These are phyloP conservation scores for Didymella exigua DNA, from an alignment of 2,329 filamentous ascomycete genomes.

Conservation along the genomic window DNA sequence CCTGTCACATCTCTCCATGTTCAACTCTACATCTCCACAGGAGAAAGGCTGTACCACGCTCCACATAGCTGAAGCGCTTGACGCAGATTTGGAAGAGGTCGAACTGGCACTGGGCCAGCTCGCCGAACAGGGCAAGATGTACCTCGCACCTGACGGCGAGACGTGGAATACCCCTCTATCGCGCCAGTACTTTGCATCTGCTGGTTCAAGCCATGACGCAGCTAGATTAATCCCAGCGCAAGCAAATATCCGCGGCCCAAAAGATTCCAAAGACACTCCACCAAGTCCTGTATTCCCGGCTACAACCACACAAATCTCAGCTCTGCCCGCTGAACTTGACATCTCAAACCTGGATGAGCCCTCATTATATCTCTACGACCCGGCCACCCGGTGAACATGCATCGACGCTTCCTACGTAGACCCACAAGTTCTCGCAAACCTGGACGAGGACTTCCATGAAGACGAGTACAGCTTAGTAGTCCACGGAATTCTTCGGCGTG, in stretches of 20 bases:
- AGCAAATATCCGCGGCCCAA: conserved; percentile 2
- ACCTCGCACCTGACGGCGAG: conserved; percentile 1
- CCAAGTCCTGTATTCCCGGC: conserved; percentile 4
- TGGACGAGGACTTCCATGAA: conserved; percentile 26
- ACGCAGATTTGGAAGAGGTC: neutral
- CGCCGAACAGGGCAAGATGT: conserved; percentile 5
- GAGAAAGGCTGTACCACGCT: neutral
- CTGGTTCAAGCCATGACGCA: neutral
- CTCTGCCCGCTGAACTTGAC: neutral
- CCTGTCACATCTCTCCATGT: neutral
- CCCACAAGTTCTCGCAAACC: conserved; percentile 21
- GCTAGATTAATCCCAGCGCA: neutral
- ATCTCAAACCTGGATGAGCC: conserved; percentile 8
- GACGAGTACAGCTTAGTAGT: conserved; percentile 21
- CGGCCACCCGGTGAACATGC: conserved; percentile 23
- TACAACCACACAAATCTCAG: neutral
- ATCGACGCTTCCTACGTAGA: conserved; percentile 28
- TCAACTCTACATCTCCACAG: neutral
- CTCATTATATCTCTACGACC: conserved; percentile 13
- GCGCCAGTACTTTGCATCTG: neutral
- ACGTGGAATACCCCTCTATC: conserved; percentile 9
- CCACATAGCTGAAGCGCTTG: neutral
- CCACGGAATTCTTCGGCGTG: conserved; percentile 19
- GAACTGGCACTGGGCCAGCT: conserved; percentile 9
- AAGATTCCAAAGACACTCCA: conserved; percentile 7